phyloP scores from a whole-genome alignment of 2,329 filamentous ascomycete genomes.

The Rutstroemia sp. region DNA sequence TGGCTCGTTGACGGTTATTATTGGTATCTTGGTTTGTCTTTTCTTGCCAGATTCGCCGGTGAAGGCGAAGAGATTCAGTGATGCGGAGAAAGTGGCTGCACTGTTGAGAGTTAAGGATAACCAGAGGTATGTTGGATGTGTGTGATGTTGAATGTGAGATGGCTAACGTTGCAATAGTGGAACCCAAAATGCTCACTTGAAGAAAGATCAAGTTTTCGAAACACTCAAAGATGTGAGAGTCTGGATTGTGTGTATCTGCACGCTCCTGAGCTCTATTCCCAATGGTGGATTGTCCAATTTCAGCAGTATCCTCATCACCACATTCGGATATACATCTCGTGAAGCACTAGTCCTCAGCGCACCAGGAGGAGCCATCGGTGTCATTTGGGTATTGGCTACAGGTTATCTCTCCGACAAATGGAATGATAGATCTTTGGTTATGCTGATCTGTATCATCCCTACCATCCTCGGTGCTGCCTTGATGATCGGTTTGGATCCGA shows the following conservation, averaged over 20 bases:
- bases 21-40: slow-evolving; percentile 33
- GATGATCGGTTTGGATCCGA: no score
- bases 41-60: slow-evolving; percentile 42
- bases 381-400: slow-evolving; percentile 41
- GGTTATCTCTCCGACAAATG: slow-evolving; percentile 37
- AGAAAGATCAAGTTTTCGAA: slow-evolving; percentile 31
- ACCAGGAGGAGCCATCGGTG: slow-evolving; percentile 50
- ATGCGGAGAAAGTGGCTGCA: background rate
- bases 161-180: background rate
- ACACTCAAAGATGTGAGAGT: slow-evolving; percentile 30
- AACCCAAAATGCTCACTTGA: slow-evolving; percentile 29
- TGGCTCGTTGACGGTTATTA: slow-evolving; percentile 22
- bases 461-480: no score
- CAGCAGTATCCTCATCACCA: slow-evolving; percentile 30
- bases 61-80: slow-evolving; percentile 26
- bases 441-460: no score
- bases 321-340: slow-evolving; percentile 29
- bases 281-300: slow-evolving; percentile 35
- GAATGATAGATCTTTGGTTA: no score
- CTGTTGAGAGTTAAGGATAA: slow-evolving; percentile 2
- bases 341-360: slow-evolving; percentile 25
- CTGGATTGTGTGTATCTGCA: slow-evolving; percentile 20
- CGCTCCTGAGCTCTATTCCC: slow-evolving; percentile 29
- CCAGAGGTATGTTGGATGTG: background rate
- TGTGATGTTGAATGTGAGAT: no score